phyloP scores from a whole-genome alignment of 139 green algal species.

The Asterochloris erici region DNA sequence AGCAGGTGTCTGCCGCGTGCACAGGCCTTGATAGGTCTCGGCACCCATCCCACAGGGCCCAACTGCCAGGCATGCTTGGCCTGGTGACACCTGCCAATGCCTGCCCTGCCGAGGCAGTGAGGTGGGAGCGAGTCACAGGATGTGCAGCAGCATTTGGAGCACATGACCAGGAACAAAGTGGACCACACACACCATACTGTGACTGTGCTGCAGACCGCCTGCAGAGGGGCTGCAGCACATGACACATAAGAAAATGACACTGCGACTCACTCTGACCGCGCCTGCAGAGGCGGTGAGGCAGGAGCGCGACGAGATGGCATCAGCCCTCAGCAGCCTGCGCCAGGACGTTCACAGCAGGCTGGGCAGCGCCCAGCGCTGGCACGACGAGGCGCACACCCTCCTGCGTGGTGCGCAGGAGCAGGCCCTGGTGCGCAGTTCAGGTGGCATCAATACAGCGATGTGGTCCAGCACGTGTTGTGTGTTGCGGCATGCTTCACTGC shows the following conservation, averaged over 20 bases:
- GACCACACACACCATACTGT: neutral
- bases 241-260: neutral
- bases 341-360: neutral
- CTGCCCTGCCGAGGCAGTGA: no score
- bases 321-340: neutral
- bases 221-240: neutral
- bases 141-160: no score
- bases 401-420: neutral
- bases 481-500: no score
- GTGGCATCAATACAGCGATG: no score
- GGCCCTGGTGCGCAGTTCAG: neutral
- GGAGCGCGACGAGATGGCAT: neutral
- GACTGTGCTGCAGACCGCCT: neutral
- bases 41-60: no score
- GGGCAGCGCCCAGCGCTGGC: constrained; percentile 7
- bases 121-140: no score
- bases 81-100: no score
- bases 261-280: neutral
- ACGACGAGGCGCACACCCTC: neutral
- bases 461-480: no score
- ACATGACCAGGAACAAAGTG: no score
- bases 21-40: no score
- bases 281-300: constrained; percentile 12
- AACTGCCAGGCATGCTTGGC: no score
- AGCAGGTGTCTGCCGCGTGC: no score